These are phyloP conservation scores for Leptomonas pyrrhocoris DNA, from an alignment of 208 protist genomes.

Conservation along the genomic window DNA sequence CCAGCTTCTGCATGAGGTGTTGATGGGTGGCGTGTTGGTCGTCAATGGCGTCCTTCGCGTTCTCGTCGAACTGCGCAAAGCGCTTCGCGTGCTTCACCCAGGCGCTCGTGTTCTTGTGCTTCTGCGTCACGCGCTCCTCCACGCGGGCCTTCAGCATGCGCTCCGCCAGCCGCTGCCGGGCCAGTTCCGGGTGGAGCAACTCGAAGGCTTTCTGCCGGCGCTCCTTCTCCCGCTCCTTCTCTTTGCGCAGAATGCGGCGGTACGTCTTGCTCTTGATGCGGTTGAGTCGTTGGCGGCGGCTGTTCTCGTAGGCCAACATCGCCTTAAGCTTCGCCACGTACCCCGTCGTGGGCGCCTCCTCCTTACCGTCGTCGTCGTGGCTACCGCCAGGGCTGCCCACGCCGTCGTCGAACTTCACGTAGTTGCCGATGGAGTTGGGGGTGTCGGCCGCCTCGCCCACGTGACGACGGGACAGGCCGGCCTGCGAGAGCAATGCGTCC, in stretches of 20 bases:
- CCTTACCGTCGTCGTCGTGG: conserved; percentile 13
- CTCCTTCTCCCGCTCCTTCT: conserved; percentile 89
- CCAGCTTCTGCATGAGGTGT: conserved; percentile 90
- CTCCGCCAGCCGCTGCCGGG: conserved; percentile 69
- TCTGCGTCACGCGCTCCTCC: conserved; percentile 89
- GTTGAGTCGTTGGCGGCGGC: conserved; percentile 85
- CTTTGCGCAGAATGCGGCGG: conserved; percentile 90
- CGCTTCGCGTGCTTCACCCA: conserved; percentile 92
- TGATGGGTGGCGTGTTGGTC: conserved; percentile 87
- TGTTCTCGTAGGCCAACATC: conserved; percentile 89
- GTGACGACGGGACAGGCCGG: conserved; percentile 53
- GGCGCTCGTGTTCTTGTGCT: conserved; percentile 92
- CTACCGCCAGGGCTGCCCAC: conserved; percentile 19
- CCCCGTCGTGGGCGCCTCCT: conserved; percentile 39
- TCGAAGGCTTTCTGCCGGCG: conserved; percentile 82
- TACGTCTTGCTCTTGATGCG: conserved; percentile 95
- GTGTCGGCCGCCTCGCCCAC: conserved; percentile 25
- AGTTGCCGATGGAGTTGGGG: conserved; percentile 40
- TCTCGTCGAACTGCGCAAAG: conserved; percentile 76
- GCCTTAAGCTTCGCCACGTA: conserved; percentile 91
- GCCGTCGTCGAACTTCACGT: conserved; percentile 43
- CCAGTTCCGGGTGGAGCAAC: conserved; percentile 88
- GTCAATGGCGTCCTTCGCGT: conserved; percentile 87
- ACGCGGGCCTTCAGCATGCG: conserved; percentile 81
- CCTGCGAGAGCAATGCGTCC: conserved; percentile 57